Conservation (phyloP, 176 grass and related monocot species). For the Oryza glumipatula region DNA sequence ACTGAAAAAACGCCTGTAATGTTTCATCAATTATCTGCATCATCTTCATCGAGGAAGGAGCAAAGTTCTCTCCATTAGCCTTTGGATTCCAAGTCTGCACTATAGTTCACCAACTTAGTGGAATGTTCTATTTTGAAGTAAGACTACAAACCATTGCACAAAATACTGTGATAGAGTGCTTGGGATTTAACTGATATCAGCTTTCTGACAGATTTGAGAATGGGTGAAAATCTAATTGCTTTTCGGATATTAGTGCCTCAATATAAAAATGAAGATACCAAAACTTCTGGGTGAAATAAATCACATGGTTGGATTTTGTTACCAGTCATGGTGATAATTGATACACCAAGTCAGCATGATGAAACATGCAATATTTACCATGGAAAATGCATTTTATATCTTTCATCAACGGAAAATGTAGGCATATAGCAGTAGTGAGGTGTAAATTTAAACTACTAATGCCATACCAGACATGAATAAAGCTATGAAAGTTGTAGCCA, state of each 20-base stretch:
- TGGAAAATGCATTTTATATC: constrained; percentile 1
- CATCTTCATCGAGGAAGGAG: constrained; percentile 73
- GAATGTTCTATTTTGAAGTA: constrained; percentile 18
- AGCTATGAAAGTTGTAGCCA: background rate
- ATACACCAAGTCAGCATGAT: background rate
- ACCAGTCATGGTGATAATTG: background rate
- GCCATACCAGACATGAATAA: constrained; percentile 3
- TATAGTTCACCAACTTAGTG: constrained; percentile 30
- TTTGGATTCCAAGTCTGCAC: constrained; percentile 73
- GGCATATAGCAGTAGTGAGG: background rate
- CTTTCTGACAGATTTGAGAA: constrained; percentile 27
- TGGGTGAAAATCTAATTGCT: constrained; percentile 32
- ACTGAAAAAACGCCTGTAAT: constrained; percentile 66
- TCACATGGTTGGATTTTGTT: background rate
- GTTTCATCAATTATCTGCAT: constrained; percentile 66
- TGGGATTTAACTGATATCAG: constrained; percentile 28
- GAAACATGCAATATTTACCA: constrained; percentile 9
- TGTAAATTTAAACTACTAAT: constrained; percentile 1
- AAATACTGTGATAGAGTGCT: constrained; percentile 42
- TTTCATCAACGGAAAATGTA: constrained; percentile 22
- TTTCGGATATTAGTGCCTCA: background rate
- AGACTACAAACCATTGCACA: constrained; percentile 48
- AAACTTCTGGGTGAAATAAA: background rate
- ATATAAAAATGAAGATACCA: background rate
- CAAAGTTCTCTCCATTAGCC: constrained; percentile 56